Conservation (phyloP, 2,329 filamentous ascomycete genomes). For the Verticillium albo-atrum region DNA sequence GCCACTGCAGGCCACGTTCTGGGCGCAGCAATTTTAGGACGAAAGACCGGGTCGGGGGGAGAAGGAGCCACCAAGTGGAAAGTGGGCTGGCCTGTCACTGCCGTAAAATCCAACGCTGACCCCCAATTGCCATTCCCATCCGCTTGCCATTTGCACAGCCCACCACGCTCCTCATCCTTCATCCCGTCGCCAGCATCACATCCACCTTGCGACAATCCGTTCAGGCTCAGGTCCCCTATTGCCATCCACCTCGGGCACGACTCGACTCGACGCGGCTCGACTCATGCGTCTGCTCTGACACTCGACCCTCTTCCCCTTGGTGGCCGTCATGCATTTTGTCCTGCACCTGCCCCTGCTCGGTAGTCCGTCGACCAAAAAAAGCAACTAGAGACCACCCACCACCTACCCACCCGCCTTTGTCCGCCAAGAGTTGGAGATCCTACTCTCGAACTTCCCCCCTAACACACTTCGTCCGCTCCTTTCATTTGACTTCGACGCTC, state of each 20-base stretch:
- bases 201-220: neutral
- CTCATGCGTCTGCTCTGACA: neutral
- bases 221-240: neutral
- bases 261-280: neutral
- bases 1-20: neutral
- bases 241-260: neutral
- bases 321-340: neutral
- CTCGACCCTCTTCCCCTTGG: neutral
- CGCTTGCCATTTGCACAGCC: too few species aligned
- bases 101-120: neutral
- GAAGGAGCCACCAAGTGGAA: neutral
- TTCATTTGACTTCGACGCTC: neutral
- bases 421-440: neutral
- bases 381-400: neutral
- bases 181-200: neutral
- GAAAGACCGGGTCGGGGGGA: neutral
- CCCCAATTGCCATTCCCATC: neutral
- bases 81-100: neutral
- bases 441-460: neutral
- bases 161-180: neutral
- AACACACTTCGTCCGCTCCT: neutral
- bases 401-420: too few species aligned
- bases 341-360: neutral
- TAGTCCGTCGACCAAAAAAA: neutral
- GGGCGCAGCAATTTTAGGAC: neutral